Percentiles rank a stretch among this genome's conserved stretches.
Conservation (phyloP, 768 basidiomycete species). For the Lactifluus hygrophoroides region DNA sequence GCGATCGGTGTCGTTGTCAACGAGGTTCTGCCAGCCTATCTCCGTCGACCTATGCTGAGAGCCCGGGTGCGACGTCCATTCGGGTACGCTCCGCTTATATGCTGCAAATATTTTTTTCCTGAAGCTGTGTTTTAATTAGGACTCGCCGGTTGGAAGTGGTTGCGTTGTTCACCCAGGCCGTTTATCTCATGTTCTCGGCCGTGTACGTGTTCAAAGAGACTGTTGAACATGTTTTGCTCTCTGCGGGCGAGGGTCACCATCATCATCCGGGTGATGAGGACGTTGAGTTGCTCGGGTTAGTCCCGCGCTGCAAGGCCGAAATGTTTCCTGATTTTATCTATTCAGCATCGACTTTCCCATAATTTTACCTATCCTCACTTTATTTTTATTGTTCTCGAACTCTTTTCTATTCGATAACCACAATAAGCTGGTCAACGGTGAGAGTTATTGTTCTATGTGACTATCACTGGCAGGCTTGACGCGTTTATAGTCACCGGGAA, state of each 20-base stretch:
- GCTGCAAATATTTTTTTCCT: neutral
- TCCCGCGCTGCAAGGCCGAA: neutral
- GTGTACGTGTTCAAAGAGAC: constrained; percentile 98
- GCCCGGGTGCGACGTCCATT: constrained; percentile 37
- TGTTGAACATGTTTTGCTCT: constrained; percentile 81
- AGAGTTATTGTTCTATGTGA: constrained; percentile 23
- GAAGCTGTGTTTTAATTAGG: constrained; percentile 29
- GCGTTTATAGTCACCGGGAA: constrained; percentile 45
- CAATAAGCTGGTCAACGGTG: constrained; percentile 54
- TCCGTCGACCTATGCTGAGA: constrained; percentile 28
- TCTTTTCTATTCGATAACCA: constrained; percentile 56
- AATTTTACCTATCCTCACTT: constrained; percentile 43
- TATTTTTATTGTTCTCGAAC: constrained; percentile 49
- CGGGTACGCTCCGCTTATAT: constrained; percentile 39
- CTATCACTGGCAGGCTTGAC: neutral
- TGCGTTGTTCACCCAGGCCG: constrained; percentile 77
- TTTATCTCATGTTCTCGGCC: constrained; percentile 90
- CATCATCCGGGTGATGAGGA: constrained; percentile 58
- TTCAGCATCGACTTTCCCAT: constrained; percentile 60
- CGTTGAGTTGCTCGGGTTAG: constrained; percentile 35
- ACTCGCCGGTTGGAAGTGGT: constrained; percentile 62
- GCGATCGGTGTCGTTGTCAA: constrained; percentile 66
- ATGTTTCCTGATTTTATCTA: neutral
- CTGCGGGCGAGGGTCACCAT: constrained; percentile 56
- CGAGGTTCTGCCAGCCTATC: constrained; percentile 38